phyloP scores from a whole-genome alignment of 164 flowering plant species.

The Annona squamosa region DNA sequence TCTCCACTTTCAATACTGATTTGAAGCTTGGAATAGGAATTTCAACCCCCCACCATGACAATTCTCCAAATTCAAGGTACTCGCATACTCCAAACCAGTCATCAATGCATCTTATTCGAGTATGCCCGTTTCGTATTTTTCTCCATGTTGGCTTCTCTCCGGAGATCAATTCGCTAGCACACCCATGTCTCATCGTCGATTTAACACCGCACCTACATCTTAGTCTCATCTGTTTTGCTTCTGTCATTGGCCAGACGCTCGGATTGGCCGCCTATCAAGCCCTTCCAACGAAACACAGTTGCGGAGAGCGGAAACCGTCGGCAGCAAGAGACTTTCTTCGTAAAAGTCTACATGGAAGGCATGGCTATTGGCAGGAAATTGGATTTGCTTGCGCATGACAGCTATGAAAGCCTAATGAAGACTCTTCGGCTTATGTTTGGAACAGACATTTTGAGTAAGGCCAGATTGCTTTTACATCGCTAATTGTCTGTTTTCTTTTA shows the following conservation, averaged over 20 bases:
- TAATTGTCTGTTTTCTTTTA: too few relatives aligned
- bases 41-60: slow-evolving; percentile 16
- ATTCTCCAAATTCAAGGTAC: slow-evolving; percentile 13
- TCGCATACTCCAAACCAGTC: background rate
- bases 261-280: slow-evolving; percentile 40
- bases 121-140: slow-evolving; percentile 2
- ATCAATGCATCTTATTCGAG: background rate
- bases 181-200: background rate
- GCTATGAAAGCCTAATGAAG: slow-evolving; percentile 24
- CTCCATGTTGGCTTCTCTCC: background rate
- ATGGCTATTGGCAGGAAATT: slow-evolving; percentile 52
- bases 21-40: slow-evolving; percentile 51
- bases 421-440: slow-evolving; percentile 36
- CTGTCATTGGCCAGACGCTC: slow-evolving; percentile 5
- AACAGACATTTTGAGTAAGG: slow-evolving; percentile 36
- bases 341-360: slow-evolving; percentile 62
- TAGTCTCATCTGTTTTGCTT: too few relatives aligned
- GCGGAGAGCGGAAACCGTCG: slow-evolving; percentile 11
- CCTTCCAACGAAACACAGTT: slow-evolving; percentile 21
- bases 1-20: slow-evolving; percentile 34
- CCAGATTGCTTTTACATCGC: too few relatives aligned
- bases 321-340: slow-evolving; percentile 27
- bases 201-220: background rate
- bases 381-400: slow-evolving; percentile 30
- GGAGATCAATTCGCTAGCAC: background rate